Evolutionary conservation across 306 rosid species (phyloP).

Genomic region (Begonia loranthoides): DNA sequence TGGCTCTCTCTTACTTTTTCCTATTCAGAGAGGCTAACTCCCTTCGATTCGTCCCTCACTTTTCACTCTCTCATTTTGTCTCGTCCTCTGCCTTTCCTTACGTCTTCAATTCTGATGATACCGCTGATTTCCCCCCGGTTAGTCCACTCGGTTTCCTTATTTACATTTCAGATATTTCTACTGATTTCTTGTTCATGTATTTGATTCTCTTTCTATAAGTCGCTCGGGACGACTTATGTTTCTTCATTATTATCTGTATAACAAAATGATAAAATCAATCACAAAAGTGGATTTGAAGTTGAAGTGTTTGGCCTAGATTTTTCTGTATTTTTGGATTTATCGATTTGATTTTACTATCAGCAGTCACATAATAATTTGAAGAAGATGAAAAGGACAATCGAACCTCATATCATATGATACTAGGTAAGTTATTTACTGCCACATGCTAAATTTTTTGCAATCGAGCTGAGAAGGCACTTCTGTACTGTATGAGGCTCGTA

Average conservation of each 20-base stretch:
- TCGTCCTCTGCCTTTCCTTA: conserved; percentile 13
- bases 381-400: too few relatives aligned
- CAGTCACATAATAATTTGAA: too few relatives aligned
- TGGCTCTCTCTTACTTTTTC: conserved; percentile 31
- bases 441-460: too few relatives aligned
- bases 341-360: too few relatives aligned
- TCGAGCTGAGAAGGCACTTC: too few relatives aligned
- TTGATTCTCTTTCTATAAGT: not conserved
- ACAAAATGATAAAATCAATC: not conserved
- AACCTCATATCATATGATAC: too few relatives aligned
- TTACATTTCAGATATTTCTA: conserved; percentile 1
- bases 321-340: not conserved
- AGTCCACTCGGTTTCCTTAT: conserved; percentile 13
- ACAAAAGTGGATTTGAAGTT: not conserved
- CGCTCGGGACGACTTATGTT: not conserved
- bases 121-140: conserved; percentile 22
- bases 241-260: too few relatives aligned
- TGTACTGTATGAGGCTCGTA: too few relatives aligned
- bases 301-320: not conserved
- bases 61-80: conserved; percentile 22
- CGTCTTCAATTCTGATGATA: conserved; percentile 15
- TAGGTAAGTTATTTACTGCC: too few relatives aligned
- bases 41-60: conserved; percentile 24
- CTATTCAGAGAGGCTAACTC: conserved; percentile 34
- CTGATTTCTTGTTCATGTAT: not conserved